Base-by-base conservation (phyloP, 495 filamentous ascomycete species). In the Penicillium samsonianum region DNA sequence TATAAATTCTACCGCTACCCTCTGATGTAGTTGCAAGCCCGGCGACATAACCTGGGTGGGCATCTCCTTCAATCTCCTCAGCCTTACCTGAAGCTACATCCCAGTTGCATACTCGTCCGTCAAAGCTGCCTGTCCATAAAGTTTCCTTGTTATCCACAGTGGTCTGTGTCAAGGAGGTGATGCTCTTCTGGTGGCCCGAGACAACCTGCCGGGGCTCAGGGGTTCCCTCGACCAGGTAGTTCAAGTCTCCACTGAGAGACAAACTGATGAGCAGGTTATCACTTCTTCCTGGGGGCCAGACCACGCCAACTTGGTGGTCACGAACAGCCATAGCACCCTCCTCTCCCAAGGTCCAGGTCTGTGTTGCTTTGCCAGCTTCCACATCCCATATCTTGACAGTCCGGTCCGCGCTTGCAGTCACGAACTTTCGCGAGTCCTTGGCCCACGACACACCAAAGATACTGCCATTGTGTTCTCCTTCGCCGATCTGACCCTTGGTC, bases 281-380 rank as follows among this genome's bases (percentile, higher is more conserved):
- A 46, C 77, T 88, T 38, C 94, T 82, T 16, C 87, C 91, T 17
- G 85, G 78, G 2, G 95, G 91, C 91, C 92, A 96, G 11, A 92
- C 88, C 23, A 98, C 91, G 25, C 94, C 92, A 37, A 98, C 90
- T 62, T 98, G 94, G 68, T 98, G 94, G 64, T 98, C 84, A 7
- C 79, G 82, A 35, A 96, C 75, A 64, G 82, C 91, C 55, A 88
- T 79, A 42, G 70, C 77, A 19, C 86, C 90, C 61, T 94, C 92
- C 20, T 85, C 87, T n/a, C 91, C 93, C 64, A 98, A 80, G 59
- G 80, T 82, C 94, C 94, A 98, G 37, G 83, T 91, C 68, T 92
- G 89, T 0, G 84, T 74, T 14, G 82, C 84, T 60, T 89, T 87
- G 19, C 85, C 89, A 8, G 84, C 79, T 67, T 96, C 92, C 9